These are phyloP conservation scores for Macroventuria anomochaeta DNA, from an alignment of 2,329 filamentous ascomycete species.

Conservation along the genomic window DNA sequence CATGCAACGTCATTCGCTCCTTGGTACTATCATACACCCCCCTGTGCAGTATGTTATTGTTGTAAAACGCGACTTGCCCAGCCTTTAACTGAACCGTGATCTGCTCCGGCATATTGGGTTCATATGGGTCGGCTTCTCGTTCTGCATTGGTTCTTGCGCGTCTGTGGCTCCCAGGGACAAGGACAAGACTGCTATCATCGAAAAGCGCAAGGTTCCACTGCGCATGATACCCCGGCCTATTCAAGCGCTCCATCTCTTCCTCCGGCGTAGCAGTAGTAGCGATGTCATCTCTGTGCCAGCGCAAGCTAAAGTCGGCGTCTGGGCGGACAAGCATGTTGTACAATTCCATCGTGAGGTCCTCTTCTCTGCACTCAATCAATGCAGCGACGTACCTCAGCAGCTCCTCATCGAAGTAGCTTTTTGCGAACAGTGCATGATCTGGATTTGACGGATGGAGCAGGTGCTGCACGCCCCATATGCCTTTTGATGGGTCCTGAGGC, in stretches of 20 bases:
- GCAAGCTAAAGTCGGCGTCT: conserved; percentile 71
- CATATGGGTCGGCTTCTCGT: conserved; percentile 70
- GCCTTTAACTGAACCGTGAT: conserved; percentile 69
- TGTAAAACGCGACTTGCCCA: conserved; percentile 85
- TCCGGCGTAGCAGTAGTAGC: conserved; percentile 67
- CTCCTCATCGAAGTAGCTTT: conserved; percentile 73
- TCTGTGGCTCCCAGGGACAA: conserved; percentile 77
- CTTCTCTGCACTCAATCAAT: conserved; percentile 61
- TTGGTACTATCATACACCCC: conserved; percentile 66
- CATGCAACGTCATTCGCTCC: conserved; percentile 75
- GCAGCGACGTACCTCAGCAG: conserved; percentile 69
- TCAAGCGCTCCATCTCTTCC: conserved; percentile 70
- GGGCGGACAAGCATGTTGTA: conserved; percentile 86
- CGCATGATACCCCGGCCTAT: conserved; percentile 71
- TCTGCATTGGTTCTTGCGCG: conserved; percentile 74
- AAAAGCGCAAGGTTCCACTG: conserved; percentile 89
- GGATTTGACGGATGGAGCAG: conserved; percentile 76
- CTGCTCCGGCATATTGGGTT: conserved; percentile 67
- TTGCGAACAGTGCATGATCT: conserved; percentile 66
- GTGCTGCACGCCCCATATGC: conserved; percentile 91
- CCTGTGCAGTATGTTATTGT: conserved; percentile 85
- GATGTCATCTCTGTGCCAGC: conserved; percentile 89
- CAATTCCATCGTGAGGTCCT: conserved; percentile 81
- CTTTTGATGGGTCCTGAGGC: conserved; percentile 64
- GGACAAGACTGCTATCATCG: conserved; percentile 72